A percentile compares a stretch with the other conserved stretches of the same genome.
Evolutionary conservation across 352 stramenopile genomes (phyloP).

Genomic region (Saprolegnia diclina): DNA sequence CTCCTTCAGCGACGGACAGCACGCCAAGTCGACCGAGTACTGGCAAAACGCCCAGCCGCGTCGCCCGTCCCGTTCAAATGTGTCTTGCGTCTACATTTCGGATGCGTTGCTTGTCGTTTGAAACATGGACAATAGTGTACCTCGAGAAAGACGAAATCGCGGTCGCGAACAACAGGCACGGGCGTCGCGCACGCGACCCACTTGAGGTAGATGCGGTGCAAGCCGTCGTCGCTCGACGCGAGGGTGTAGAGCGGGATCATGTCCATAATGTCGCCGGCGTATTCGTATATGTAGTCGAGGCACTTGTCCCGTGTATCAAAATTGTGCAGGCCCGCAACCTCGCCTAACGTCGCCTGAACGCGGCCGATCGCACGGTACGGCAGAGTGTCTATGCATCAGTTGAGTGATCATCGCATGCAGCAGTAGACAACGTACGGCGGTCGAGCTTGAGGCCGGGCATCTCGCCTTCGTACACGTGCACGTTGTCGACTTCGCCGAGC

Average conservation of each 20-base stretch:
- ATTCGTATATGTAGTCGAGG: conserved; percentile 12
- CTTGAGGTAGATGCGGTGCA: conserved; percentile 21
- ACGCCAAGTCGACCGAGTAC: conserved; percentile 19
- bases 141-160: conserved; percentile 25
- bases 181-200: conserved; percentile 2
- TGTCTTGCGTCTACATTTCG: neutral
- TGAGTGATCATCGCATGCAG: neutral
- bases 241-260: conserved; percentile 23
- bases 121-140: too few relatives aligned
- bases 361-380: conserved; percentile 10
- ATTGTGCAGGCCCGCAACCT: conserved; percentile 14
- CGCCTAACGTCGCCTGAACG: conserved; percentile 4
- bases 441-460: conserved; percentile 10
- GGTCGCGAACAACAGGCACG: conserved; percentile 14
- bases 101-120: too few relatives aligned
- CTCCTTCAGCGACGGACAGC: neutral
- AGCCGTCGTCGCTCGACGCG: neutral
- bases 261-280: conserved; percentile 14
- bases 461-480: conserved; percentile 19
- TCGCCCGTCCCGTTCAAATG: conserved; percentile 11
- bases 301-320: conserved; percentile 20
- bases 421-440: neutral
- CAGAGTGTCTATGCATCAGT: conserved; percentile 1
- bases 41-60: conserved; percentile 22
- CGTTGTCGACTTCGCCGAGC: neutral